A percentile compares a stretch with the other conserved stretches of the same genome.
Evolutionary conservation across 805 yeast genomes (phyloP).

Genomic region (Danielia oregonensis): DNA sequence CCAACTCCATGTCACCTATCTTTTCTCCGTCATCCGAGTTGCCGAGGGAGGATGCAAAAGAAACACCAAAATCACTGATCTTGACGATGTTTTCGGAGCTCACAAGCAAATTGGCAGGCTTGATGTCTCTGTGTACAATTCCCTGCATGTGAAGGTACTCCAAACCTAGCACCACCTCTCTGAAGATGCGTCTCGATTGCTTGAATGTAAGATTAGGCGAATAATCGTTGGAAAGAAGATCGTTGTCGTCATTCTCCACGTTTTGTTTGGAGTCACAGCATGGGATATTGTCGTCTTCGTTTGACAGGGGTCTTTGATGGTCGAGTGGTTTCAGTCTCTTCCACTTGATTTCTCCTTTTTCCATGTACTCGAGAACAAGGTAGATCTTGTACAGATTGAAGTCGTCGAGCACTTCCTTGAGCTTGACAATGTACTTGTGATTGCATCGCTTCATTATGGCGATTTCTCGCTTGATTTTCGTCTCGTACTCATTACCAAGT

Average conservation of each 20-base stretch:
- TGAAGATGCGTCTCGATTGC: conserved; percentile 65
- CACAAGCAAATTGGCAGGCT: conserved; percentile 86
- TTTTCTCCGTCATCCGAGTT: conserved; percentile 43
- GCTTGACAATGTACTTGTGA: conserved; percentile 39
- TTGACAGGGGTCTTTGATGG: background rate
- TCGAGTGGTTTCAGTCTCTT: conserved; percentile 18
- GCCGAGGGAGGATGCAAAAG: conserved; percentile 56
- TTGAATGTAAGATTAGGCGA: conserved; percentile 63
- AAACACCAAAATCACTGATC: conserved; percentile 96
- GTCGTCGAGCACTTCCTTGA: conserved; percentile 77
- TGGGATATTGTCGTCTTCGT: conserved; percentile 38
- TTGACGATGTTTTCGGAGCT: conserved; percentile 71
- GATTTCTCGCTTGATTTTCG: conserved; percentile 38
- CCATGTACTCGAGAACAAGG: conserved; percentile 83
- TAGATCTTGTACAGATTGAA: conserved; percentile 78
- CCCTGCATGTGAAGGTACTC: conserved; percentile 90
- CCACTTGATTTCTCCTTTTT: conserved; percentile 91
- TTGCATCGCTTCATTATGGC: conserved; percentile 47
- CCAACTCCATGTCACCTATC: conserved; percentile 67
- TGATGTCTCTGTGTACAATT: conserved; percentile 90
- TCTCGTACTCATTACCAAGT: conserved; percentile 30
- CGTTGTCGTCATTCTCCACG: conserved; percentile 16
- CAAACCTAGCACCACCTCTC: conserved; percentile 83
- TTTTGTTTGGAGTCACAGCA: conserved; percentile 17
- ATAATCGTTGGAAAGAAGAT: conserved; percentile 20